A percentile compares a stretch with the other conserved stretches of the same genome.
Evolutionary conservation across 139 green algal genomes (phyloP).

Genomic region (Chlamydomonas eustigma): DNA sequence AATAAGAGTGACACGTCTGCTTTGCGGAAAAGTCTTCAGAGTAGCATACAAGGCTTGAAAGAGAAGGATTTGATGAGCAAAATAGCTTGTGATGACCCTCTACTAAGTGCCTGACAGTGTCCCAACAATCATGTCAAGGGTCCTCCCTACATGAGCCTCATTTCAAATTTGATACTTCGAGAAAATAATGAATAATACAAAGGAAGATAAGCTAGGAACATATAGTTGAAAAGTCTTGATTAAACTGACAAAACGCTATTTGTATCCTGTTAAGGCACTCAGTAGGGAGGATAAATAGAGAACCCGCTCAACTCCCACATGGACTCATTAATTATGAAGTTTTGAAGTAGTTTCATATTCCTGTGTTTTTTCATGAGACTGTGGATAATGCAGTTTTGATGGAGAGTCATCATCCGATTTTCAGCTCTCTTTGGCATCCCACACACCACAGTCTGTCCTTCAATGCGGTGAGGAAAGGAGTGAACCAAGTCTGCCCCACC

Average conservation of each 20-base stretch:
- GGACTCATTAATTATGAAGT: background rate
- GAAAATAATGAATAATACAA: too few relatives aligned
- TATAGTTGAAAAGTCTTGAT: too few relatives aligned
- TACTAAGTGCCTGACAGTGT: slow-evolving; percentile 16
- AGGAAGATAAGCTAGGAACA: too few relatives aligned
- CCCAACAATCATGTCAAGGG: too few relatives aligned
- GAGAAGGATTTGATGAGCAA: slow-evolving; percentile 7
- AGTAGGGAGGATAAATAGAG: too few relatives aligned
- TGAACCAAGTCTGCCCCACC: background rate
- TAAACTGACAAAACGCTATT: too few relatives aligned
- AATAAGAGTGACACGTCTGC: background rate
- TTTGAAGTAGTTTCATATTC: background rate
- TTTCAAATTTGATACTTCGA: too few relatives aligned
- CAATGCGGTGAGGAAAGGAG: background rate
- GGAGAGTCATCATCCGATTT: background rate
- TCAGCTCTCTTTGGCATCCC: background rate
- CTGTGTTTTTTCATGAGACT: background rate
- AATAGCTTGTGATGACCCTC: background rate
- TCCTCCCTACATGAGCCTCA: too few relatives aligned
- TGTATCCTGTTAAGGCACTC: too few relatives aligned
- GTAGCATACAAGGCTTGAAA: background rate
- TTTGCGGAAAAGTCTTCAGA: background rate
- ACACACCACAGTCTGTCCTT: background rate
- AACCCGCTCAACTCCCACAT: too few relatives aligned
- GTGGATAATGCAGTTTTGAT: background rate